These are phyloP conservation scores for Zygnema circumcarinatum DNA, from an alignment of 139 green algal species.

Conservation along the genomic window DNA sequence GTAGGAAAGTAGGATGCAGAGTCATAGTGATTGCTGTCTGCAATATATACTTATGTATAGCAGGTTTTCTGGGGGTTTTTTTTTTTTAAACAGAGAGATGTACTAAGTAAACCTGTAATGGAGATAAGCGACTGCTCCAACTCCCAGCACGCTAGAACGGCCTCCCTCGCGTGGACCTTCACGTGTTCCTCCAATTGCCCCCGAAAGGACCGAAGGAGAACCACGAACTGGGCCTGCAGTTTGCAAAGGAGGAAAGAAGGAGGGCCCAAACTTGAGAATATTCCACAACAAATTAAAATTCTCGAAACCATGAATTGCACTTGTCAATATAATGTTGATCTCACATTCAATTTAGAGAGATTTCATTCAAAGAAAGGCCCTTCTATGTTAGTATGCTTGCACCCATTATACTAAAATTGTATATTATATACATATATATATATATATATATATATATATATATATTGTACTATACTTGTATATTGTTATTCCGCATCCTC, in stretches of 20 bases:
- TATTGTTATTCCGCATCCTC: too few relatives aligned
- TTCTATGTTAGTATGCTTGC: too few relatives aligned
- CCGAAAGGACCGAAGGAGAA: slow-evolving; percentile 41
- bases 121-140: slow-evolving; percentile 24
- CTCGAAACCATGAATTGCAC: not conserved
- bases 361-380: too few relatives aligned
- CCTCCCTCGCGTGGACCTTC: slow-evolving; percentile 29
- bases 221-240: slow-evolving; percentile 39
- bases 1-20: not conserved
- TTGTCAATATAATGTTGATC: not conserved
- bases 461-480: too few relatives aligned
- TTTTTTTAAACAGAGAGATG: not conserved
- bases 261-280: too few relatives aligned
- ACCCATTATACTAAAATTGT: too few relatives aligned
- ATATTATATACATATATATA: too few relatives aligned
- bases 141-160: slow-evolving; percentile 30
- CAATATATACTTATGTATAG: too few relatives aligned
- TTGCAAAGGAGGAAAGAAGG: not conserved
- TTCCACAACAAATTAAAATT: not conserved
- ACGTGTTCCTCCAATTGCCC: slow-evolving; percentile 40
- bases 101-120: slow-evolving; percentile 15
- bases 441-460: too few relatives aligned
- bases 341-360: too few relatives aligned
- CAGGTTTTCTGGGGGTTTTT: not conserved
- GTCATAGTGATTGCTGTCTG: too few relatives aligned